Conservation (phyloP, 164 flowering plant genomes). For the Aristolochia contorta region DNA sequence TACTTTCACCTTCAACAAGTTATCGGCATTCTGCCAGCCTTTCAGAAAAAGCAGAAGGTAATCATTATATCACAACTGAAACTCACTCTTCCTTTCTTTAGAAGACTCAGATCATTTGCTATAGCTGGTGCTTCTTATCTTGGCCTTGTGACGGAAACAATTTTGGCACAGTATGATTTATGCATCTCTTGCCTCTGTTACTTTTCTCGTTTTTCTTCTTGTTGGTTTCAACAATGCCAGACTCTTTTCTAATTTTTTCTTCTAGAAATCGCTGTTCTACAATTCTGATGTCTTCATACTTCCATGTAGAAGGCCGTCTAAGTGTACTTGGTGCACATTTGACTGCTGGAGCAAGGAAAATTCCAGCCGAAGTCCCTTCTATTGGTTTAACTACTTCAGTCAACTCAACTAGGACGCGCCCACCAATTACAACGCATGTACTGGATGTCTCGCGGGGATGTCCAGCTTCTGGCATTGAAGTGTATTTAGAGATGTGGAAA, state of each 20-base stretch:
- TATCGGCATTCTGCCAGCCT: slow-evolving; percentile 10
- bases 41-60: slow-evolving; percentile 50
- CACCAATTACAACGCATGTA: slow-evolving; percentile 93
- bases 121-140: background rate
- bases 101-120: background rate
- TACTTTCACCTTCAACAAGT: slow-evolving; percentile 11
- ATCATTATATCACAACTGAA: background rate
- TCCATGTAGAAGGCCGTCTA: slow-evolving; percentile 25
- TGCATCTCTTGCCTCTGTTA: background rate
- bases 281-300: slow-evolving; percentile 40
- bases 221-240: too few species aligned
- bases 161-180: too few species aligned
- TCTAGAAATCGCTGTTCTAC: background rate
- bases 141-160: background rate
- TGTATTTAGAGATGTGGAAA: slow-evolving; percentile 60
- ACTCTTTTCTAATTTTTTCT: background rate
- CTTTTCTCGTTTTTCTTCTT: background rate
- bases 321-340: slow-evolving; percentile 66
- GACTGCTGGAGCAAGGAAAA: slow-evolving; percentile 24
- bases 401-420: slow-evolving; percentile 44
- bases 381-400: slow-evolving; percentile 24
- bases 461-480: slow-evolving; percentile 79
- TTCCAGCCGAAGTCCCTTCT: too few species aligned
- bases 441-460: slow-evolving; percentile 69
- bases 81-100: background rate